Base-by-base conservation (phyloP, 1,139 yeast species). In the Protomyces lactucae-debilis region DNA sequence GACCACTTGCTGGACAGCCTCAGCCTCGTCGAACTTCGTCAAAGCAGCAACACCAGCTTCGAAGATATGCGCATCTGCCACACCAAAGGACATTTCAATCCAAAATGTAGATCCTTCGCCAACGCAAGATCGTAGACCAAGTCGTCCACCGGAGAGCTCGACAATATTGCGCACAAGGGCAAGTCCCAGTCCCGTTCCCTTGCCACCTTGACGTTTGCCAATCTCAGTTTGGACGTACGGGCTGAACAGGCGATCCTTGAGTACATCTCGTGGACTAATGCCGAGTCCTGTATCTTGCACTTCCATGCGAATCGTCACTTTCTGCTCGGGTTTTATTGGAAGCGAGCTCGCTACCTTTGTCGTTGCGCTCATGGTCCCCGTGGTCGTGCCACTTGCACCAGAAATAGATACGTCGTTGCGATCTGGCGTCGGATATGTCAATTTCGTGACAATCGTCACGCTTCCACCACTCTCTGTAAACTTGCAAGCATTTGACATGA, bases 401-500 rank as follows among this genome's bases (percentile, higher is more conserved):
- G 54, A 51, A n/a, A 28, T n/a, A 9, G 54, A 28, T 8, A 18
- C 16, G 16, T 35, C 28, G 3, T 43, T 37, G 18, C 37, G 18
- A n/a, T 60, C 57, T 28, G 28, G 25, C 14, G 39, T 48, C 6
- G 64, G 59, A 14, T 40, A n/a, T 3, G 46, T 21, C 32, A 60
- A 28, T 39, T 48, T 54, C 18, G 64, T 60, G 14, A 46, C 23
- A 12, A 60, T 25, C 6, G 54, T 54, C 23, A 60, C 64, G 25
- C 39, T 21, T 9, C 64, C 88, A 60, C 96, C 96, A 67, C 83
- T 79, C 69, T 85, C 88, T 5, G 96, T 88, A 73, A 88, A 88
- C 74, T 88, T 88, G 69, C 89, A 88, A 43, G 96, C 96, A 73
- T 88, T 88, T 67, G 96, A 96, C 5, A 91, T 92, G 72, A 88